Percentiles rank a stretch among this genome's conserved stretches.
Conservation (phyloP, 768 basidiomycete species). For the Hemileccinum impolitum region DNA sequence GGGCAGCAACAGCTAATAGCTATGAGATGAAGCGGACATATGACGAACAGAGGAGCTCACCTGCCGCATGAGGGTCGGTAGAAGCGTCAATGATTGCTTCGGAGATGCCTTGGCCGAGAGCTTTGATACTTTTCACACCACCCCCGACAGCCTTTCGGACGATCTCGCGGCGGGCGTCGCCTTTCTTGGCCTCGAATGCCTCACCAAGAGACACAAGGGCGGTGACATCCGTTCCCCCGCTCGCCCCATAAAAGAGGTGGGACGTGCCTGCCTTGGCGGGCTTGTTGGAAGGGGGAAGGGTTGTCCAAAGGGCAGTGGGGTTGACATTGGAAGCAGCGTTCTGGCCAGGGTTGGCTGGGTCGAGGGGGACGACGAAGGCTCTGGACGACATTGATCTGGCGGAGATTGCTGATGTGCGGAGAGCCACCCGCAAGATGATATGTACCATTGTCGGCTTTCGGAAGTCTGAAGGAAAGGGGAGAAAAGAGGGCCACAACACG, state of each 20-base stretch:
- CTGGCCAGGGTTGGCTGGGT: conserved; percentile 40
- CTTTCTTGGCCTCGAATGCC: conserved; percentile 44
- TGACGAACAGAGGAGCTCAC: conserved; percentile 31
- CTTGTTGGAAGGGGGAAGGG: conserved; percentile 46
- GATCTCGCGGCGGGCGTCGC: conserved; percentile 53
- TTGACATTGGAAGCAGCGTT: conserved; percentile 37
- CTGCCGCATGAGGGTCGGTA: conserved; percentile 72
- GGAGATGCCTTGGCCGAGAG: conserved; percentile 55
- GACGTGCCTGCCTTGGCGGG: conserved; percentile 60
- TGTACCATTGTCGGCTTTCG: conserved; percentile 25
- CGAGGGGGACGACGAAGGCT: conserved; percentile 57
- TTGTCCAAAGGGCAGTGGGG: conserved; percentile 50
- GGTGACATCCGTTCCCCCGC: conserved; percentile 41
- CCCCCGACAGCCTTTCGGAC: conserved; percentile 69
- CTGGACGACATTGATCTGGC: conserved; percentile 47
- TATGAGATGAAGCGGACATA: neutral
- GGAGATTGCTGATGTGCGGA: conserved; percentile 19
- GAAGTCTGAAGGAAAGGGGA: conserved; percentile 1
- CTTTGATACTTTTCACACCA: conserved; percentile 67
- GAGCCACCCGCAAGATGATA: conserved; percentile 17
- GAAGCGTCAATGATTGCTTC: conserved; percentile 63
- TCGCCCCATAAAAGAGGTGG: conserved; percentile 58
- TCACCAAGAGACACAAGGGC: conserved; percentile 60
- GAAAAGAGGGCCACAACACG: neutral
- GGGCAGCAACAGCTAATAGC: conserved; percentile 65